A percentile compares a stretch with the other conserved stretches of the same genome.
Conservation (phyloP, 495 filamentous ascomycete species). For the Aspergillus avenaceus region DNA sequence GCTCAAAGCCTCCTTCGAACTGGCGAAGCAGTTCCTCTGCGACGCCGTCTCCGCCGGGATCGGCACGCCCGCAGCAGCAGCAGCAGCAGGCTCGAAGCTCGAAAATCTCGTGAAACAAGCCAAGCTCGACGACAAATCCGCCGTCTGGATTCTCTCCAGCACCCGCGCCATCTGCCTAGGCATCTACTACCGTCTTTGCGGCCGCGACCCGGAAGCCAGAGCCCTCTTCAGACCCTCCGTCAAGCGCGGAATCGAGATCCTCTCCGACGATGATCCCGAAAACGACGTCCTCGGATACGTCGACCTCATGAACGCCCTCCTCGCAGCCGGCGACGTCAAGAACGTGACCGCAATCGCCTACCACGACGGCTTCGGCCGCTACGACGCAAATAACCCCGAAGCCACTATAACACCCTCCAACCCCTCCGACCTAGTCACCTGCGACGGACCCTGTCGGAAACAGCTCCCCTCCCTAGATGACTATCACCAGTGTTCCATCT, state of each 20-base stretch:
- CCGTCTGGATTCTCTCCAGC: not conserved
- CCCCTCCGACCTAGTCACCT: too few relatives aligned
- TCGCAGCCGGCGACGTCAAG: constrained; percentile 1
- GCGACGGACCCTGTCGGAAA: constrained; percentile 1
- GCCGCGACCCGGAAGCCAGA: not conserved
- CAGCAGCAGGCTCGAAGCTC: not conserved
- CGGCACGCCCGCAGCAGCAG: not conserved
- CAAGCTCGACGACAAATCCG: not conserved
- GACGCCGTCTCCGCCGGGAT: constrained; percentile 5
- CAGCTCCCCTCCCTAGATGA: not conserved
- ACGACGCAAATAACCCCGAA: not conserved
- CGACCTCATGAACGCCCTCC: not conserved
- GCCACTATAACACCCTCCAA: too few relatives aligned
- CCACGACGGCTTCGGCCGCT: not conserved
- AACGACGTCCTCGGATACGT: constrained; percentile 2
- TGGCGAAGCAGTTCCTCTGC: constrained; percentile 1
- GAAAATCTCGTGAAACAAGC: constrained; percentile 1
- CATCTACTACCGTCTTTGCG: constrained; percentile 7
- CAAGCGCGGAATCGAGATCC: not conserved
- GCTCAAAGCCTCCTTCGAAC: not conserved
- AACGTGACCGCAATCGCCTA: not conserved
- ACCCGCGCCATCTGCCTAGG: not conserved
- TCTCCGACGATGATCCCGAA: constrained; percentile 10
- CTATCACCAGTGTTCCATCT: constrained; percentile 6
- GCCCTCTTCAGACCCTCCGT: constrained; percentile 5